These are phyloP conservation scores for Westerdykella ornata DNA, from an alignment of 2,329 filamentous ascomycete species.

Conservation along the genomic window DNA sequence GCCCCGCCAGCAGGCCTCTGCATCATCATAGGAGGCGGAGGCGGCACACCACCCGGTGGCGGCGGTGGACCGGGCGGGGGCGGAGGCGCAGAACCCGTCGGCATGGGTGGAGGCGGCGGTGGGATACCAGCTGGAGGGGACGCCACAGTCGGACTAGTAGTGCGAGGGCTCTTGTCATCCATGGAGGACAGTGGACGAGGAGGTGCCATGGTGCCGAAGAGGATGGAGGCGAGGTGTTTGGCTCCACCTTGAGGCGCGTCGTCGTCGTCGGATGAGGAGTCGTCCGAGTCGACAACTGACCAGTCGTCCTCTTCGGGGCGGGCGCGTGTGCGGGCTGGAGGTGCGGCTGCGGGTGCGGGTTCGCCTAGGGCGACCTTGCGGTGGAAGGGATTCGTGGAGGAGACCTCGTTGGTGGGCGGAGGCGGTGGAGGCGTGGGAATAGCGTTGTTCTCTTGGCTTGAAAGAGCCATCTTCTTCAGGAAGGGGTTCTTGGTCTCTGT, in stretches of 20 bases:
- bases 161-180: slow-evolving; percentile 56
- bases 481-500: slow-evolving; percentile 90
- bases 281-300: slow-evolving; percentile 70
- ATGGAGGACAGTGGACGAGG: slow-evolving; percentile 80
- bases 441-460: slow-evolving; percentile 48
- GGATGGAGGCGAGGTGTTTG: slow-evolving; percentile 84
- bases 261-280: slow-evolving; percentile 61
- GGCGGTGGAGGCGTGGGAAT: slow-evolving; percentile 37
- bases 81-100: slow-evolving; percentile 38
- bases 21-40: slow-evolving; percentile 40
- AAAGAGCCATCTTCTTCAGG: slow-evolving; percentile 78
- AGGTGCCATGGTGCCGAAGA: slow-evolving; percentile 95
- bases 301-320: slow-evolving; percentile 69
- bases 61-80: slow-evolving; percentile 48
- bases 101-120: slow-evolving; percentile 49
- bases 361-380: slow-evolving; percentile 62
- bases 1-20: slow-evolving; percentile 31
- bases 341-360: slow-evolving; percentile 44
- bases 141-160: slow-evolving; percentile 39
- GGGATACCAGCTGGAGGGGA: slow-evolving; percentile 41
- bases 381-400: slow-evolving; percentile 94
- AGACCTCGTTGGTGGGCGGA: slow-evolving; percentile 42
- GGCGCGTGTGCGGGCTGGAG: slow-evolving; percentile 46
- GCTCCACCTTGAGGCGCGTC: slow-evolving; percentile 77
- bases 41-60: slow-evolving; percentile 28